Conservation (phyloP, 768 basidiomycete species). For the Phallus indusiatus region DNA sequence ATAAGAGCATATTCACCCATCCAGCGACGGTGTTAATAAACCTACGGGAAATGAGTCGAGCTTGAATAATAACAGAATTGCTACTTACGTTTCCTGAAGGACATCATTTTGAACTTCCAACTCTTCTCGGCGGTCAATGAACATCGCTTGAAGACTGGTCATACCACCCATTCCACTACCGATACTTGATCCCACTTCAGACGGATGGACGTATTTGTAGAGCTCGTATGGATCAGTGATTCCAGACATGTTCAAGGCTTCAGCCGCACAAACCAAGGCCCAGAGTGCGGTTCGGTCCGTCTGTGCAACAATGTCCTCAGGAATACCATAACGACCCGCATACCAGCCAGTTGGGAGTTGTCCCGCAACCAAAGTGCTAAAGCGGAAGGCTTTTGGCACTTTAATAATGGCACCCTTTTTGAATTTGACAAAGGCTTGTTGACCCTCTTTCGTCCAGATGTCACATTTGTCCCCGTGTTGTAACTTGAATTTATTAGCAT, state of each 20-base stretch:
- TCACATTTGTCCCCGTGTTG: conserved; percentile 97
- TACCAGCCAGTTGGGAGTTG: conserved; percentile 98
- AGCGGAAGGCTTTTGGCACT: conserved; percentile 91
- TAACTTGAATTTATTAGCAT: conserved; percentile 91
- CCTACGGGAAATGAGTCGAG: conserved; percentile 28
- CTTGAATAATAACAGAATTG: neutral
- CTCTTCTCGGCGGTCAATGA: conserved; percentile 97
- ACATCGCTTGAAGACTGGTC: conserved; percentile 88
- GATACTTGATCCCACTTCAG: conserved; percentile 87
- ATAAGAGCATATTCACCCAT: conserved; percentile 89
- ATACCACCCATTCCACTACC: conserved; percentile 99
- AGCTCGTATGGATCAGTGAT: conserved; percentile 97
- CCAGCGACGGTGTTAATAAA: conserved; percentile 99
- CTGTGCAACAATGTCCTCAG: conserved; percentile 90
- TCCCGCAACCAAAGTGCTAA: conserved; percentile 90
- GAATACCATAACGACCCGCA: conserved; percentile 93
- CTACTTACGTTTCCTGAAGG: conserved; percentile 87
- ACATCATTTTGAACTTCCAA: conserved; percentile 98
- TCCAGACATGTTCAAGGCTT: conserved; percentile 93
- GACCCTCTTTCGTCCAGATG: conserved; percentile 83
- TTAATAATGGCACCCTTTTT: conserved; percentile 94
- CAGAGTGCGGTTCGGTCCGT: conserved; percentile 89
- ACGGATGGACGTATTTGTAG: conserved; percentile 94
- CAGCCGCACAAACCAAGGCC: conserved; percentile 90
- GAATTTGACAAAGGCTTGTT: conserved; percentile 97